phyloP scores from a whole-genome alignment of 768 basidiomycete genomes.

The Mycena amicta region DNA sequence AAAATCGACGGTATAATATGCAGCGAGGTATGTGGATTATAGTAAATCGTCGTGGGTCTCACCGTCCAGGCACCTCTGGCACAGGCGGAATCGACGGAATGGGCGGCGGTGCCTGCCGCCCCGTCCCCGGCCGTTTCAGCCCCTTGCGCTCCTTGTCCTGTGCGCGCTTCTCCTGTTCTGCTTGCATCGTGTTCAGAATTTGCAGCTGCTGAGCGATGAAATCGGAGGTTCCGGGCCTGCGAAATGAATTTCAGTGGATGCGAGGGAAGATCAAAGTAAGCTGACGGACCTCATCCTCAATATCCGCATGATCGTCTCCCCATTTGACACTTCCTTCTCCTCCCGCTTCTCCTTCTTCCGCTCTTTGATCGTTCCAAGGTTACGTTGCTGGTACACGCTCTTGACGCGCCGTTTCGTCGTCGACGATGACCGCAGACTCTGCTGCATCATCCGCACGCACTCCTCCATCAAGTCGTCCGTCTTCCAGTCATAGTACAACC shows the following conservation, averaged over 20 bases:
- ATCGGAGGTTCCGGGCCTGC: constrained; percentile 76
- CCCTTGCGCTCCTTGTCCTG: constrained; percentile 60
- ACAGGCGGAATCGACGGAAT: constrained; percentile 13
- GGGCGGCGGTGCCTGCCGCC: not conserved
- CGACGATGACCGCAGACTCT: constrained; percentile 72
- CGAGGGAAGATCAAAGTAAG: too few species aligned
- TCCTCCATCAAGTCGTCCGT: constrained; percentile 94
- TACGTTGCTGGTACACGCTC: constrained; percentile 89
- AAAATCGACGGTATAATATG: constrained; percentile 17
- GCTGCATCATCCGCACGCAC: constrained; percentile 94
- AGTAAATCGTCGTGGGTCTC: not conserved
- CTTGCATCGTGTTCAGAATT: constrained; percentile 80
- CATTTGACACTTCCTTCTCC: constrained; percentile 73
- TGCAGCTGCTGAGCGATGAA: constrained; percentile 88
- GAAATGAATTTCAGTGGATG: too few species aligned
- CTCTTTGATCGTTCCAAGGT: constrained; percentile 94
- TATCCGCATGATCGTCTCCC: constrained; percentile 93
- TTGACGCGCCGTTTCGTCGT: constrained; percentile 88
- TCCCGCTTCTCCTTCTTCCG: constrained; percentile 91
- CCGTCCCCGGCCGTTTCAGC: constrained; percentile 46
- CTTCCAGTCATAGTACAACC: constrained; percentile 95
- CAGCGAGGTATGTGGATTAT: constrained; percentile 13
- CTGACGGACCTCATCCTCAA: constrained; percentile 89
- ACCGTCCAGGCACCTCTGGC: constrained; percentile 6
- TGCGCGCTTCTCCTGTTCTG: constrained; percentile 77